Base-by-base conservation (phyloP, 1,139 yeast species). In the Geotrichum histeridarum region DNA sequence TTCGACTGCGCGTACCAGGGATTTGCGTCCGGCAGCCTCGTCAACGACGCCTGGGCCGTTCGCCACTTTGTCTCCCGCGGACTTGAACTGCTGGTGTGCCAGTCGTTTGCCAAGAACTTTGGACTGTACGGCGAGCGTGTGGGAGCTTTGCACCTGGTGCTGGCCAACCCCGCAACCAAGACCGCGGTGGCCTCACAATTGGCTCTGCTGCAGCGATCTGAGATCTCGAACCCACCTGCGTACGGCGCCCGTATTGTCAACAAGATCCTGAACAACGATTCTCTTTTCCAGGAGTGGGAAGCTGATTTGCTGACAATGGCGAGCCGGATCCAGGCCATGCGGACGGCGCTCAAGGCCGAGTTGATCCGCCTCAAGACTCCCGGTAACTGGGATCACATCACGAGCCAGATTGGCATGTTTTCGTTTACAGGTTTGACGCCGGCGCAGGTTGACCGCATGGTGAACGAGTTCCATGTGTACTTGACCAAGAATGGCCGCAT, bases 1-100 rank as follows among this genome's bases (percentile, higher is more conserved):
- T 80, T 91, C 59, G 98, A 91, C 74, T 82, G 86, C 76, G 98
- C 98, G 1, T 91, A 91, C 75, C 97, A 89, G 70, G 98, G 98
- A 7, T 86, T 91, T 68, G 86, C 94, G 49, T 79, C 91, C 8
- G 97, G 98, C 57, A 73, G 77, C 58, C 67, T 78, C 47, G 74
- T 69, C 56, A 66, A 73, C 50, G 86, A 81, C 62, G 79, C 84
- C 31, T 79, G 70, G 67, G 74, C 78, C 22, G 70, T 75, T 38
- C 70, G 77, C 64, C 65, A 70, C 73, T 64, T 70, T 74, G 67
- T 73, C 66, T 61, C 67, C 63, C 68, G 69, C 70, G 68, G 72
- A 65, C 41, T 81, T 60, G 79, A 85, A 51, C 72, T 84, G 61
- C 78, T 86, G 53, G 76, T 88, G 58, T 86, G 95, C 70, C 96